Evolutionary conservation across 331 rosid species (phyloP).

Genomic region (Saraca asoca): DNA sequence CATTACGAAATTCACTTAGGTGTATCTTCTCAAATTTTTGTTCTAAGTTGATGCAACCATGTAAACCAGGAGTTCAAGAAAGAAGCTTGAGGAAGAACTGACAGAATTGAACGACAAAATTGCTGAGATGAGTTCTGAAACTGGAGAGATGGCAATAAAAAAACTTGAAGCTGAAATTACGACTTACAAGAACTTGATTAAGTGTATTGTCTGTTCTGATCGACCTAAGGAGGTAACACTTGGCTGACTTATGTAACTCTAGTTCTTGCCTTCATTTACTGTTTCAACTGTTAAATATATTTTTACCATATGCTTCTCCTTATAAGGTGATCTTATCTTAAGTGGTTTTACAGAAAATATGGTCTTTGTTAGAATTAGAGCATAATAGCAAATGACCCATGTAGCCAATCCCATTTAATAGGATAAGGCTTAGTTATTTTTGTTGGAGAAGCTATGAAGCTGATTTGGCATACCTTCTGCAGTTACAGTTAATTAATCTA

Average conservation of each 20-base stretch:
- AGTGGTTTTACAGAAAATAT: no score
- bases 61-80: constrained; percentile 62
- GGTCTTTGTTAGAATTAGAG: no score
- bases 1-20: background rate
- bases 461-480: background rate
- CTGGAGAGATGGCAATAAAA: constrained; percentile 77
- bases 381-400: no score
- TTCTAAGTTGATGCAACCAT: constrained; percentile 34
- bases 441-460: constrained; percentile 3
- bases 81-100: constrained; percentile 78
- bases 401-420: no score
- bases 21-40: constrained; percentile 18
- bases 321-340: no score
- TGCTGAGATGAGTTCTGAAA: constrained; percentile 71
- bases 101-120: constrained; percentile 55
- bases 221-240: constrained; percentile 90
- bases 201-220: constrained; percentile 93
- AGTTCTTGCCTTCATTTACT: background rate
- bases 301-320: background rate
- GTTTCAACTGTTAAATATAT: background rate
- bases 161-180: constrained; percentile 82
- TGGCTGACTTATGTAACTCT: background rate
- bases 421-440: no score
- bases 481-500: background rate
- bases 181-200: constrained; percentile 76